Evolutionary conservation across 2,329 filamentous ascomycete species (phyloP), one percentile per base, ranked within the genome.

Genomic region (Hypomyces perniciosus): DNA sequence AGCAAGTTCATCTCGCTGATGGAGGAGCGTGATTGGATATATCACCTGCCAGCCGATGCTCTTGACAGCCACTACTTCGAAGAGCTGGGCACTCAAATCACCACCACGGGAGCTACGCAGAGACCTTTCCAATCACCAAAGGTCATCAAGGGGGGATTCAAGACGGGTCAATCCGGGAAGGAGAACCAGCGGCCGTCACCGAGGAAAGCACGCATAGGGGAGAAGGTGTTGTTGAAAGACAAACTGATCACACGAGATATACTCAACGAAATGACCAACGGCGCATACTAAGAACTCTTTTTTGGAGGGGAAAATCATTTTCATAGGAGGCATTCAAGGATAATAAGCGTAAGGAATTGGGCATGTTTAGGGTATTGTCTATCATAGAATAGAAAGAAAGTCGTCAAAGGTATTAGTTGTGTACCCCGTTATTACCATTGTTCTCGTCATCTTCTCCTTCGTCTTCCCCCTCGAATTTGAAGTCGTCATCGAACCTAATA

Each of bases 1-100:
- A 80, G 79, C 33, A 78, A 79, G 26, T 89, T 97, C 62, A 78
- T 97, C 6, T 70, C 72, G 3, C 70, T 97, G 38, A 92, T 96
- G 74, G 86, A 91, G 57, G 72, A 77, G 50, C 82, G 80, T 47
- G 73, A 79, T n/a, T 97, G 93, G 91, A 75, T 90, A 12, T 84
- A 90, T 58, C 80, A 95, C 58, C 65, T 97, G 46, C 81, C 81
- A 0, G 64, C 65, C 2, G 75, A 80, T 8, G 87, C 86, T 41
- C 65, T 86, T 6, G 81, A 84, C 8, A 78, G 72, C 30, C 90
- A 95, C 69, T 65, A 72, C 38, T 91, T 90, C 56, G 83, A 84
- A 43, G 79, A 83, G 20, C 65, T 71, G 26, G 65, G 64, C 6
- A 80, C 78, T 38, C 78, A 81, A 58, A 61, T 70, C n/a, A 74